Evolutionary conservation across 2,329 filamentous ascomycete species (phyloP).

Genomic region (Pestalotiopsis sp.): DNA sequence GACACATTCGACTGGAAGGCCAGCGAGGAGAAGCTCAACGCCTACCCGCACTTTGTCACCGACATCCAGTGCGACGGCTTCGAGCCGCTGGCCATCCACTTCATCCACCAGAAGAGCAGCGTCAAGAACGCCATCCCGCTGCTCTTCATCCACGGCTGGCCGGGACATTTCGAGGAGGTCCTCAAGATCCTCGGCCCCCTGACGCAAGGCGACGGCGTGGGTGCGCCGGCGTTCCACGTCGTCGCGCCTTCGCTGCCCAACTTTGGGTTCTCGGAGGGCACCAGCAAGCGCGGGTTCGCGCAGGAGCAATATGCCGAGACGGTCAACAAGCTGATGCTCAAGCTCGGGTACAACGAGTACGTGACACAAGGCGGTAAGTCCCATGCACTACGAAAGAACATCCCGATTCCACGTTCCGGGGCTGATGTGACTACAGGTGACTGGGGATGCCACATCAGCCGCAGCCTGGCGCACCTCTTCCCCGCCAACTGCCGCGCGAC

Average conservation of each 20-base stretch:
- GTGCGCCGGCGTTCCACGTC: constrained; percentile 51
- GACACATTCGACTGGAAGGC: constrained; percentile 37
- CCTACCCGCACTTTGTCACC: constrained; percentile 37
- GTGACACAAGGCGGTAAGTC: constrained; percentile 32
- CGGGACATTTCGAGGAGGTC: constrained; percentile 70
- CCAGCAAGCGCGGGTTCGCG: constrained; percentile 56
- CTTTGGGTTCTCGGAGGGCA: constrained; percentile 47
- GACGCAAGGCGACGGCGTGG: constrained; percentile 32
- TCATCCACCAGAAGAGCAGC: constrained; percentile 36
- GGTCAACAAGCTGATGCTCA: constrained; percentile 69
- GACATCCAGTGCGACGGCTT: constrained; percentile 40
- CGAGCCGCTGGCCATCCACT: constrained; percentile 38
- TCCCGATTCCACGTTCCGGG: not conserved
- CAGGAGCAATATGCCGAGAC: constrained; percentile 65
- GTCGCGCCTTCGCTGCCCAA: constrained; percentile 61
- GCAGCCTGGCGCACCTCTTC: constrained; percentile 62
- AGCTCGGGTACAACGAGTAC: constrained; percentile 66
- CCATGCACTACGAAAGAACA: not conserved
- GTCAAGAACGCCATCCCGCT: constrained; percentile 32
- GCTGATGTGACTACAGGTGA: constrained; percentile 50
- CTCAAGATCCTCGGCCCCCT: constrained; percentile 60
- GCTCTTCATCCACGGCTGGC: constrained; percentile 47
- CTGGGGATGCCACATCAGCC: constrained; percentile 70
- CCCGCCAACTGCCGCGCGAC: constrained; percentile 58
- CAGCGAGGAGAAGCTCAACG: constrained; percentile 36